Evolutionary conservation across 225 moss, liverwort and hornwort genomes (phyloP), one percentile per base, ranked within the genome.

Genomic region (Bryoerythrophyllum caledonicum): DNA sequence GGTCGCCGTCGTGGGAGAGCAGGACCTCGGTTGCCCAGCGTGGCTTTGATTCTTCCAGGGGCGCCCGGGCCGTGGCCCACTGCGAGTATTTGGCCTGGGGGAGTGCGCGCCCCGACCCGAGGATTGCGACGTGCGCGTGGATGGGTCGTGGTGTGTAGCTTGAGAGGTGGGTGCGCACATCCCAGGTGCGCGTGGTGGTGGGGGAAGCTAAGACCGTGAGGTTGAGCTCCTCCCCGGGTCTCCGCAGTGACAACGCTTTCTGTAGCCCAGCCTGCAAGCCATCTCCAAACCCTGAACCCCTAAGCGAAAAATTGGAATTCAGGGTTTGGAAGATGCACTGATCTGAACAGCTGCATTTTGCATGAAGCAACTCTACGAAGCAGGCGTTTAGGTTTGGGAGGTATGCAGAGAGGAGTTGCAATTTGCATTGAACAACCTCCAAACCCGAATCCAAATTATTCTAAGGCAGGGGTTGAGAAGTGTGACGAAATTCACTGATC

Each of bases 81-180:
- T 81, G 48, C 13, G 97, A 94, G 73, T 77, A 81, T 56, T 97
- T 97, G 2, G 90, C 90, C 63, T 84, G 88, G 26, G 94, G 90
- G 9, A 88, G 79, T 20, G 51, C 60, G 11, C 92, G 94, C 57
- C 91, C 88, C 21, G 86, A 82, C 25, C 97, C 97, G 79, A 71
- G 68, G 77, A 21, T 57, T 3, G 21, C 71, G 80, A 19, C 89
- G 65, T 72, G 73, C 6, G 48, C 48, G 19, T 49, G 5, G 17
- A 17, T 19, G 17, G 6, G 53, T 58, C 60, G 73, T 55, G 82
- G 71, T 5, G 52, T 56, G 65, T 91, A 94, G 56, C 61, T 91
- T 27, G 97, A 93, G 41, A 91, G 67, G 77, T 93, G 93, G 26
- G 94, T 81, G 71, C 77, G 84, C 26, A 87, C 78, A 19, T 87